Percentiles rank a stretch among this genome's conserved stretches.
Conservation (phyloP, 441 rosid species). For the Gossypium gossypioides region DNA sequence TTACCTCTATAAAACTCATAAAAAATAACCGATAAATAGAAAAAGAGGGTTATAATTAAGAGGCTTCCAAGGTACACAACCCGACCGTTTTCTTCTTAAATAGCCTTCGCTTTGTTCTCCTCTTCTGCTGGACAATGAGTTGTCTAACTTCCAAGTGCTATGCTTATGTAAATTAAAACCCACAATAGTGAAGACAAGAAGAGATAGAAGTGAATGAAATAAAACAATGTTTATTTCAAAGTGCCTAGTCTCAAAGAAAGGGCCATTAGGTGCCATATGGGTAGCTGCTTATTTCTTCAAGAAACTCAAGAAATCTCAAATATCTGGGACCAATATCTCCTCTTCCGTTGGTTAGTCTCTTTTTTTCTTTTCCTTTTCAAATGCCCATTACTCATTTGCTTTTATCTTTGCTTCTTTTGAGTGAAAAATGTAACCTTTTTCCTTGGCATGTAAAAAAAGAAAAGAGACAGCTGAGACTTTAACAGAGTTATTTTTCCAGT, state of each 20-base stretch:
- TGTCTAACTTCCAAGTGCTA: not conserved
- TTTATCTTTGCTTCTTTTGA: not conserved
- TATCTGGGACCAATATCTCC: constrained; percentile 55
- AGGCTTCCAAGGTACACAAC: not conserved
- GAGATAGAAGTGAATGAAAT: not conserved
- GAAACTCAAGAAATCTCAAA: constrained; percentile 64
- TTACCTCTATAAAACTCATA: too few relatives aligned
- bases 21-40: too few relatives aligned
- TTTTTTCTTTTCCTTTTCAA: not conserved
- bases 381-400: not conserved
- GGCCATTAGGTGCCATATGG: constrained; percentile 65
- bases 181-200: not conserved
- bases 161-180: not conserved
- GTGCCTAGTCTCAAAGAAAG: constrained; percentile 42
- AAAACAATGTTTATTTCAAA: constrained; percentile 48
- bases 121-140: not conserved
- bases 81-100: constrained; percentile 17
- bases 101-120: not conserved
- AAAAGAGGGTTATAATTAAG: not conserved
- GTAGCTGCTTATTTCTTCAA: constrained; percentile 75
- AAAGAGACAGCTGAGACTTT: not conserved
- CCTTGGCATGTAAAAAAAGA: too few relatives aligned
- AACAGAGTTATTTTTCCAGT: not conserved
- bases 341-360: constrained; percentile 63
- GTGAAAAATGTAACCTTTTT: not conserved